Percentiles rank a stretch among this genome's conserved stretches.
Conservation (phyloP, 1,139 yeast genomes). For the Candida glucosophila region DNA sequence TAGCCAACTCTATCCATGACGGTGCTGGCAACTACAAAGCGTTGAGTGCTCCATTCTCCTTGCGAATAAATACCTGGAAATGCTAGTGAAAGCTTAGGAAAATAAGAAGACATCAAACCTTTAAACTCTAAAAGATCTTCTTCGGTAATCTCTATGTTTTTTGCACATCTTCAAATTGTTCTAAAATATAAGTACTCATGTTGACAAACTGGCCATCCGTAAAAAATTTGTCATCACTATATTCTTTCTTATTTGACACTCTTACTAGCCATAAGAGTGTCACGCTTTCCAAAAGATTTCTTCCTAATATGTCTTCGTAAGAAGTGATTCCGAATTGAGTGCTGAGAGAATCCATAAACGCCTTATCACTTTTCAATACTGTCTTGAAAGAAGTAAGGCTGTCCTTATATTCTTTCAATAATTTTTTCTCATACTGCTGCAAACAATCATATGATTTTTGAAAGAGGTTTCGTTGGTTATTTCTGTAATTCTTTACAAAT, state of each 20-base stretch:
- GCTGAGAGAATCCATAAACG: slow-evolving; percentile 2
- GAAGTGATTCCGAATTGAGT: slow-evolving; percentile 2
- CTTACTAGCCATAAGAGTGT: slow-evolving; percentile 5
- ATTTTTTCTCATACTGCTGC: slow-evolving; percentile 4
- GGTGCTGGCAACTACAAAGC: slow-evolving; percentile 4
- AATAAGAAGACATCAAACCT: slow-evolving; percentile 1
- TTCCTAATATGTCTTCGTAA: slow-evolving; percentile 4
- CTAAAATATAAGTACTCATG: slow-evolving; percentile 1
- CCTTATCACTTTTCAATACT: slow-evolving; percentile 4
- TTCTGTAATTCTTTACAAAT: slow-evolving; percentile 3
- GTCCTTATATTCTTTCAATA: slow-evolving; percentile 3
- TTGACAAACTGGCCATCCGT: background rate
- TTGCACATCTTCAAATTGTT: slow-evolving; percentile 4
- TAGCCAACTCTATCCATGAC: slow-evolving; percentile 5
- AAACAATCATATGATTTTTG: slow-evolving; percentile 5
- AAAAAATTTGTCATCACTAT: slow-evolving; percentile 1
- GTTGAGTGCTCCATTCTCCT: slow-evolving; percentile 2
- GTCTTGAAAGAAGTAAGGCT: slow-evolving; percentile 5
- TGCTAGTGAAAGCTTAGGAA: slow-evolving; percentile 1
- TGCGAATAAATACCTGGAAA: slow-evolving; percentile 2
- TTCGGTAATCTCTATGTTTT: slow-evolving; percentile 3
- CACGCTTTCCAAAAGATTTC: slow-evolving; percentile 2
- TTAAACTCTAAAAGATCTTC: slow-evolving; percentile 4
- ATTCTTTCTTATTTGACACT: slow-evolving; percentile 3
- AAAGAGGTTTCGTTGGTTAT: slow-evolving; percentile 4